phyloP scores from a whole-genome alignment of 805 yeast species.

The Starmera pachycereana region DNA sequence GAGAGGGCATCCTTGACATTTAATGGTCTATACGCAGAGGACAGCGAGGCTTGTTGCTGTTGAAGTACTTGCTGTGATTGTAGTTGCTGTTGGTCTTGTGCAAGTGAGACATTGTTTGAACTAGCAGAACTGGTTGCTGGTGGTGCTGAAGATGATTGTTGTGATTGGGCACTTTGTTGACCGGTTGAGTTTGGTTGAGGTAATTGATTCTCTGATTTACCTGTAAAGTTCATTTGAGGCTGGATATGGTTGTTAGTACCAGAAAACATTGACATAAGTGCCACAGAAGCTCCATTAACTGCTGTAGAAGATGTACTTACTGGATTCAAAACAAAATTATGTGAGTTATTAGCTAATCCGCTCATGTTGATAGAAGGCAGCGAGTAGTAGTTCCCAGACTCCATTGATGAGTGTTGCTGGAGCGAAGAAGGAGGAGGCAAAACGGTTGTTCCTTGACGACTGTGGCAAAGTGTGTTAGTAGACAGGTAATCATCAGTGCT shows the following conservation, averaged over 20 bases:
- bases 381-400: constrained; percentile 15
- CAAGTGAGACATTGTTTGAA: background rate
- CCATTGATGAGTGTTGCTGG: constrained; percentile 14
- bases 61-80: constrained; percentile 5
- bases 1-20: constrained; percentile 95
- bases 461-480: constrained; percentile 16
- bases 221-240: constrained; percentile 4
- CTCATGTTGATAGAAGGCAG: constrained; percentile 14
- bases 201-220: constrained; percentile 5
- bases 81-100: constrained; percentile 6
- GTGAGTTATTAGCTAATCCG: constrained; percentile 7
- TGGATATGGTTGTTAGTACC: background rate
- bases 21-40: constrained; percentile 54
- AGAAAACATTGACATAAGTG: too few species aligned
- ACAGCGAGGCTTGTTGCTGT: constrained; percentile 14
- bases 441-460: constrained; percentile 49
- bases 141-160: constrained; percentile 9
- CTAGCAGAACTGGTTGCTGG: background rate
- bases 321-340: constrained; percentile 12
- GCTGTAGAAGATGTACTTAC: background rate
- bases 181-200: constrained; percentile 18
- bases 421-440: constrained; percentile 45
- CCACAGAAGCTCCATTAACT: too few species aligned
- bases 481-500: too few species aligned
- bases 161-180: constrained; percentile 18